These are phyloP conservation scores for Favolaschia claudopus DNA, from an alignment of 768 basidiomycete genomes.

Conservation along the genomic window DNA sequence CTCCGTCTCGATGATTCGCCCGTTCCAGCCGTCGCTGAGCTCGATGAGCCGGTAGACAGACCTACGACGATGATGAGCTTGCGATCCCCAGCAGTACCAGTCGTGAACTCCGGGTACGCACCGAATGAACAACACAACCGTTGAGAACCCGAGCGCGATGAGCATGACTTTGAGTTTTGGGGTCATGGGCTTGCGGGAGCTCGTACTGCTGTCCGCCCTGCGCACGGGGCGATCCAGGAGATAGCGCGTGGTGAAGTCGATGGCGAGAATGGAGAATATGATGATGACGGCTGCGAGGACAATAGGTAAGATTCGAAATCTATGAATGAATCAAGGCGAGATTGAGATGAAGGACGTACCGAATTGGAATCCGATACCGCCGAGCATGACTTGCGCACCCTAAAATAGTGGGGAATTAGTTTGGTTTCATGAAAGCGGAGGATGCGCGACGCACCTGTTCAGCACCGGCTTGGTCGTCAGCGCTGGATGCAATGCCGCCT, in stretches of 20 bases:
- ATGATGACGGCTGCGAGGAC: slow-evolving; percentile 47
- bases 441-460: background rate
- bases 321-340: background rate
- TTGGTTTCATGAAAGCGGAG: background rate
- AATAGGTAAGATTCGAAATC: background rate
- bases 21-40: slow-evolving; percentile 1
- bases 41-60: slow-evolving; percentile 6
- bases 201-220: background rate
- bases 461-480: slow-evolving; percentile 1
- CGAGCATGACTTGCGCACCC: slow-evolving; percentile 52
- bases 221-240: slow-evolving; percentile 41
- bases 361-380: slow-evolving; percentile 68
- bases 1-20: slow-evolving; percentile 52
- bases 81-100: background rate
- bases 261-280: slow-evolving; percentile 47
- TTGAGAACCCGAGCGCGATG: slow-evolving; percentile 46
- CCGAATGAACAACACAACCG: slow-evolving; percentile 55
- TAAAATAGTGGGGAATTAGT: background rate
- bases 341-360: slow-evolving; percentile 33
- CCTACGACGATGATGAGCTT: background rate
- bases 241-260: slow-evolving; percentile 56
- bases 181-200: background rate
- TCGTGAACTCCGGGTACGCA: slow-evolving; percentile 21
- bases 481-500: background rate
- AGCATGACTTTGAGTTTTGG: slow-evolving; percentile 36